Conservation (phyloP, 257 asterid species). For the Solanum pennellii region DNA sequence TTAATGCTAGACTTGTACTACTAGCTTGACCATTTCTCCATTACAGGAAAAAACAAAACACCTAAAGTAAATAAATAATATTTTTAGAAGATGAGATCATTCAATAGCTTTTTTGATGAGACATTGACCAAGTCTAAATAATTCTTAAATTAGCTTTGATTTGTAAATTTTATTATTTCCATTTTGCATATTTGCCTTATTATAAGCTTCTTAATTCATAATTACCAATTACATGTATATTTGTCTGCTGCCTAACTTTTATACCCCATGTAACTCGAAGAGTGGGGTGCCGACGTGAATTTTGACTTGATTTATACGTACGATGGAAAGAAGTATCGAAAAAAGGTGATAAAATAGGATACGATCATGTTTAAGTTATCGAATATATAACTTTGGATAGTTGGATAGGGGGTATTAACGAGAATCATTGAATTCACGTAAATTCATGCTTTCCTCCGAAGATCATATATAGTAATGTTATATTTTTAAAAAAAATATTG, state of each 20-base stretch:
- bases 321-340: not conserved
- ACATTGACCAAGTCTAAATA: not conserved
- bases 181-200: not conserved
- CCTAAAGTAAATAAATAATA: not conserved
- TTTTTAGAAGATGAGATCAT: not conserved
- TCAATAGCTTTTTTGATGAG: not conserved
- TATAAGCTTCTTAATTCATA: not conserved
- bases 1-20: not conserved
- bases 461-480: too few species aligned
- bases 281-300: not conserved
- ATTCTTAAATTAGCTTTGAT: not conserved
- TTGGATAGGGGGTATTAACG: too few species aligned
- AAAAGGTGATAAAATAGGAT: not conserved
- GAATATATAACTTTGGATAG: too few species aligned
- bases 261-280: not conserved
- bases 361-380: fast-evolving
- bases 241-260: not conserved
- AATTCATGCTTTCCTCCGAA: fast-evolving
- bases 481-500: too few species aligned
- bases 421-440: too few species aligned
- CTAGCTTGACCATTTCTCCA: not conserved
- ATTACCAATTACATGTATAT: not conserved
- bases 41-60: not conserved
- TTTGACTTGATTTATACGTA: not conserved
- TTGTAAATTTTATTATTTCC: not conserved